A percentile compares a stretch with the other conserved stretches of the same genome.
Conservation (phyloP, 352 stramenopile species). For the Elongisporangium undulatum region DNA sequence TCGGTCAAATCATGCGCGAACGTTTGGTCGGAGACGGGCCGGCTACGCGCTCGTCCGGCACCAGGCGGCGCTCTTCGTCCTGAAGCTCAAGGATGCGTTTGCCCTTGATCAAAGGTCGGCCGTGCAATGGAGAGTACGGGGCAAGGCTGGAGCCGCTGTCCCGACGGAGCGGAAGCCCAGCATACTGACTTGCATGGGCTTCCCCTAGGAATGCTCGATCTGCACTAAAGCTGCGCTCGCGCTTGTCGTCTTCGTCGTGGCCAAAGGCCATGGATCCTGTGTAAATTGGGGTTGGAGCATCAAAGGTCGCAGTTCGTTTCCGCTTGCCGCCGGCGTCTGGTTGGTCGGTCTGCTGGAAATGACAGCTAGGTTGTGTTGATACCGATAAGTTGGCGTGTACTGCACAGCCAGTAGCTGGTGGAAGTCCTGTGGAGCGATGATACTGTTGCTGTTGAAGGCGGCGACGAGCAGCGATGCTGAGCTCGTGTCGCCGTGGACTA, state of each 20-base stretch:
- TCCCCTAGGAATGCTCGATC: neutral
- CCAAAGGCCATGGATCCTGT: neutral
- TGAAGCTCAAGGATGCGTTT: conserved; percentile 76
- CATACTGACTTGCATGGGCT: neutral
- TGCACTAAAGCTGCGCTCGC: conserved; percentile 36
- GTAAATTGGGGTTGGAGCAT: too few relatives aligned
- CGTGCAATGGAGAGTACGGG: conserved; percentile 2
- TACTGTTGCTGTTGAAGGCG: neutral
- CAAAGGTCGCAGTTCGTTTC: too few relatives aligned
- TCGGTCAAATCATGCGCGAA: too few relatives aligned
- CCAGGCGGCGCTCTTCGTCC: conserved; percentile 67
- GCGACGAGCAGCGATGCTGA: neutral
- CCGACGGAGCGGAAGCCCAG: neutral
- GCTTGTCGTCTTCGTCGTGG: conserved; percentile 7
- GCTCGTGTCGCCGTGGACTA: conserved; percentile 53
- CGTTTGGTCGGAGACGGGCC: conserved; percentile 44
- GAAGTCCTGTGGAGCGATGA: conserved; percentile 8
- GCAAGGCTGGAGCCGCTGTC: too few relatives aligned
- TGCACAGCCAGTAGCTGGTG: conserved; percentile 1
- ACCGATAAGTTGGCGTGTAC: neutral
- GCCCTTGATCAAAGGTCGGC: conserved; percentile 41
- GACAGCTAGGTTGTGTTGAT: too few relatives aligned
- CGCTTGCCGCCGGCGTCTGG: too few relatives aligned
- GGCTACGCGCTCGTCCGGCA: conserved; percentile 38
- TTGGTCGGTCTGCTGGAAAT: too few relatives aligned